Evolutionary conservation across 495 filamentous ascomycete species (phyloP), one percentile per base, ranked within the genome.

Genomic region (Daldinia loculata): DNA sequence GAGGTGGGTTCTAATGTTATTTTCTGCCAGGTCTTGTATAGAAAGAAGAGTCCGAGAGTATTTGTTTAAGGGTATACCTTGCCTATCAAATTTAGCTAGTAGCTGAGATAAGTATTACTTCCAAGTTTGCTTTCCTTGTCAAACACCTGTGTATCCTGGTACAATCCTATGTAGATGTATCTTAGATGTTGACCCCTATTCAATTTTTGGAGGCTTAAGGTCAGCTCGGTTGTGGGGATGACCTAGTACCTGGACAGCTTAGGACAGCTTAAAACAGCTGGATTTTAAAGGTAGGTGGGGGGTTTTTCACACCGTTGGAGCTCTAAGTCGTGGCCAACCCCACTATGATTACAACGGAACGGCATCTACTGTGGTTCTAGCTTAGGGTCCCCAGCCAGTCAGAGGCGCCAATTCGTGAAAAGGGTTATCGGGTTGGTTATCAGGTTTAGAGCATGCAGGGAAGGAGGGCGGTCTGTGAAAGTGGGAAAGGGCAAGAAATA

Each of bases 331-430:
- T 39, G 38, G 29, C 19, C 29, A 48, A 38, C 56, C 45, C 69
- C 69, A 72, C 69, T 63, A 53, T 27, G 48, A 72, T 67, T 72
- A 55, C 66, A n/a, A 73, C 66, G 70, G 62, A 66, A 58, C 66
- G 56, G 70, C 61, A 69, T 51, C 52, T 66, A 15, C 12, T 53
- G 61, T 66, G 66, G 64, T 30, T 60, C 66, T 69, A 73, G 66
- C 57, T 69, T 38, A 58, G 50, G 51, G 34, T 53, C 11, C 51
- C 56, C 41, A 62, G 58, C 70, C 70, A 73, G 34, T 73, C 61
- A 73, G 41, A 73, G 51, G 24, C 6, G 15, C 50, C 66, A 73
- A 73, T 73, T 69, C n/a, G 17, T 50, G 24, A 32, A 45, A 68
- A 57, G 60, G 69, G 60, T 56, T 64, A 34, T 63, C 43, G 43